Evolutionary conservation across 2,329 filamentous ascomycete species (phyloP).

Genomic region (Beauveria rudraprayagi): DNA sequence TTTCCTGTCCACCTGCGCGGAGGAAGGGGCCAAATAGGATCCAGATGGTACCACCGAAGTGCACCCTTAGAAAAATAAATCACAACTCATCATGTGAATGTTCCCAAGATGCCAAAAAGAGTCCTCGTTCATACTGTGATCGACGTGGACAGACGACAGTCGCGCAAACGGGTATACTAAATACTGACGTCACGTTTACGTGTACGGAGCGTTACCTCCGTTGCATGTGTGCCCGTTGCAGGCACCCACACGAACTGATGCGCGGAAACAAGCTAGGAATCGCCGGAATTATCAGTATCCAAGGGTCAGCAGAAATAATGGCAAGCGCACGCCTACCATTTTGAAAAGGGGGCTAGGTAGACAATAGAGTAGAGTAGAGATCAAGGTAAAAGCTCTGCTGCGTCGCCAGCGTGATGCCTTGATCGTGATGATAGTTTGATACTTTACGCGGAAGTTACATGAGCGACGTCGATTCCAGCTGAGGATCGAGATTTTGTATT

Average conservation of each 20-base stretch:
- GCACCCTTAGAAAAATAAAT: not conserved
- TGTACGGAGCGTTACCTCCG: not conserved
- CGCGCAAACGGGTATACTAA: not conserved
- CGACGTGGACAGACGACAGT: not conserved
- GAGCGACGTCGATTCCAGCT: not conserved
- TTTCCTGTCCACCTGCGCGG: not conserved
- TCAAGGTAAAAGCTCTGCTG: too few species aligned
- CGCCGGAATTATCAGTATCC: not conserved
- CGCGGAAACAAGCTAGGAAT: not conserved
- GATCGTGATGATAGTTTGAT: not conserved
- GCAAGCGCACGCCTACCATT: too few species aligned
- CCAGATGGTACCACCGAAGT: too few species aligned
- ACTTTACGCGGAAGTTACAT: not conserved
- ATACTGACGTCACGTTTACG: not conserved
- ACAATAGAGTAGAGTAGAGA: too few species aligned
- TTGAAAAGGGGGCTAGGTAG: too few species aligned
- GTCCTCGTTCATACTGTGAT: not conserved
- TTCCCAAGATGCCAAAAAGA: not conserved
- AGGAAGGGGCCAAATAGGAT: too few species aligned
- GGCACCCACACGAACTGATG: not conserved
- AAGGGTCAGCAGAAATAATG: not conserved
- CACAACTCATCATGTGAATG: too few species aligned
- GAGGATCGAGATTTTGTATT: constrained; percentile 11
- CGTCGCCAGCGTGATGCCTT: not conserved
- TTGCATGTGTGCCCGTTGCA: not conserved